phyloP scores from a whole-genome alignment of 1,284 basidiomycete genomes.

The Cutaneotrichosporon arboriforme region DNA sequence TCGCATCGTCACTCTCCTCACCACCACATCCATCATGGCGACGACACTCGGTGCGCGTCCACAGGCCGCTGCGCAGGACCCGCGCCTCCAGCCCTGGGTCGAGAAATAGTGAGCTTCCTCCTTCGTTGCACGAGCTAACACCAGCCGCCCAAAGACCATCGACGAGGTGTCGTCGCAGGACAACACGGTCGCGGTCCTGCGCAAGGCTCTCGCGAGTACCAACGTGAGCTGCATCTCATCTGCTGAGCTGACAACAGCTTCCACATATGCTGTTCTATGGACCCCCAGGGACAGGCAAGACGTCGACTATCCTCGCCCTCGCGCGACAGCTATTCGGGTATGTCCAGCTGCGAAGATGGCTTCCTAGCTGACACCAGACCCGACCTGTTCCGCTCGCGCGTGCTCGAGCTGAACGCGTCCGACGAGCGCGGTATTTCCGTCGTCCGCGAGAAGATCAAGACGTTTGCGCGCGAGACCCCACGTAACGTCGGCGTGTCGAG shows the following conservation, averaged over 20 bases:
- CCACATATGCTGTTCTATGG: constrained; percentile 99
- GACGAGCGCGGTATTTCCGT: constrained; percentile 97
- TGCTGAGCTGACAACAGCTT: constrained; percentile 56
- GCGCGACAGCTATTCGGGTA: constrained; percentile 92
- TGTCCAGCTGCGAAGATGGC: constrained; percentile 26
- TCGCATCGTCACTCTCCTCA: not conserved
- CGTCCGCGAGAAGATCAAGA: constrained; percentile 97
- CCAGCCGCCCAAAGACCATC: constrained; percentile 91
- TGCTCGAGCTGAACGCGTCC: constrained; percentile 97
- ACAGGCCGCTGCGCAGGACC: constrained; percentile 45
- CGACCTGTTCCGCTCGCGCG: constrained; percentile 86
- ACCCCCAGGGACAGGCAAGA: constrained; percentile 97
- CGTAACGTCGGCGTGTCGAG: constrained; percentile 62
- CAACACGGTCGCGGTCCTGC: constrained; percentile 86
- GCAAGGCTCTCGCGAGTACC: constrained; percentile 82
- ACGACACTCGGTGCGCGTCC: constrained; percentile 4
- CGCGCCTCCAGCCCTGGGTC: constrained; percentile 84
- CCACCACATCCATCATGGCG: constrained; percentile 6
- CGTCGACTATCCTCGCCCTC: constrained; percentile 90
- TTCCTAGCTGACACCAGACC: constrained; percentile 57
- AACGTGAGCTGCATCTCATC: constrained; percentile 59
- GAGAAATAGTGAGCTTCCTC: constrained; percentile 76
- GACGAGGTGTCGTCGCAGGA: constrained; percentile 97
- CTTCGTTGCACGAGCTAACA: not conserved
- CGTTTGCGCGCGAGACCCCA: constrained; percentile 92